These are phyloP conservation scores for Spathaspora jeffriesii DNA, from an alignment of 1,139 yeast genomes.

Conservation along the genomic window DNA sequence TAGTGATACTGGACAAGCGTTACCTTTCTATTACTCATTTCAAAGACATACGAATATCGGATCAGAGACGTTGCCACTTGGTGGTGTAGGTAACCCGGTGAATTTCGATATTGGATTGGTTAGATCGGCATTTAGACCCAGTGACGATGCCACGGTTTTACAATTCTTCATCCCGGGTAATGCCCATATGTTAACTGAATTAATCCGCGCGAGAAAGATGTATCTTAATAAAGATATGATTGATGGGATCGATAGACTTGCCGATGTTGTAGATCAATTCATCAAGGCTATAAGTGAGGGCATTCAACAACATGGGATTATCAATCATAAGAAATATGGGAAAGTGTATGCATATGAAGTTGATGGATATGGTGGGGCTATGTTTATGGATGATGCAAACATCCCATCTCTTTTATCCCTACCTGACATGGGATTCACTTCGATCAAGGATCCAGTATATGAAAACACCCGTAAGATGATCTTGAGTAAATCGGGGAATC, in stretches of 20 bases:
- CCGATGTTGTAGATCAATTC: slow-evolving; percentile 25
- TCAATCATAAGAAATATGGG: slow-evolving; percentile 69
- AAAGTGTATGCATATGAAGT: slow-evolving; percentile 85
- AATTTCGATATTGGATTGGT: slow-evolving; percentile 69
- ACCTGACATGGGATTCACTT: slow-evolving; percentile 75
- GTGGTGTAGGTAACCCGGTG: slow-evolving; percentile 85
- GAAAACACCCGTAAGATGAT: slow-evolving; percentile 82
- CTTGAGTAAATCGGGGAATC: slow-evolving; percentile 69
- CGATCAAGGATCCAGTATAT: slow-evolving; percentile 56
- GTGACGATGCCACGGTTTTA: slow-evolving; percentile 82
- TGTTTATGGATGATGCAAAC: slow-evolving; percentile 90
- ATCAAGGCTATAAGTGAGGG: slow-evolving; percentile 53
- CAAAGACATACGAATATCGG: slow-evolving; percentile 75
- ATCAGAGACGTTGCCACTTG: slow-evolving; percentile 76
- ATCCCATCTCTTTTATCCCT: slow-evolving; percentile 80
- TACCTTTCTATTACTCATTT: slow-evolving; percentile 60
- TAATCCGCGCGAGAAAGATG: slow-evolving; percentile 31
- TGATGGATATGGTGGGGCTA: slow-evolving; percentile 79
- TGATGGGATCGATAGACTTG: slow-evolving; percentile 7
- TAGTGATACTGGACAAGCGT: slow-evolving; percentile 51
- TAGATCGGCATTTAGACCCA: slow-evolving; percentile 87
- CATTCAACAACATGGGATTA: slow-evolving; percentile 62
- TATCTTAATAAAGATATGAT: slow-evolving; percentile 15
- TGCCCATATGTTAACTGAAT: slow-evolving; percentile 72
- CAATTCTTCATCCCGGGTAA: slow-evolving; percentile 89